These are phyloP conservation scores for Cladorrhinum sp. DNA, from an alignment of 2,329 filamentous ascomycete species.

Conservation along the genomic window DNA sequence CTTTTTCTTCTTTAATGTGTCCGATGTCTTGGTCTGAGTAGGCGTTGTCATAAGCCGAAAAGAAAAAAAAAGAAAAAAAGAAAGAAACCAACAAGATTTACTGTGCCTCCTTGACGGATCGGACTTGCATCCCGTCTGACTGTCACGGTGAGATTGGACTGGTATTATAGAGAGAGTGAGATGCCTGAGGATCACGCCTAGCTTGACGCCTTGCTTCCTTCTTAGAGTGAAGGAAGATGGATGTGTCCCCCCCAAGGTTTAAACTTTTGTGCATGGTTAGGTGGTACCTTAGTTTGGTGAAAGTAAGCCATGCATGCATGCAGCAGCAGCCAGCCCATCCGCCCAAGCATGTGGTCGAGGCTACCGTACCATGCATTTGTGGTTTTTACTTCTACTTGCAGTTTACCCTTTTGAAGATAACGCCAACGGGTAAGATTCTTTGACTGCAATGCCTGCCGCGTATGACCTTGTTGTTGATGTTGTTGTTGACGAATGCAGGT, in stretches of 20 bases:
- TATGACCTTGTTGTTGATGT: constrained; percentile 12
- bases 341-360: no score
- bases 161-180: neutral
- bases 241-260: neutral
- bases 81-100: no score
- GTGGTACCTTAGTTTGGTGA: neutral
- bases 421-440: neutral
- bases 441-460: constrained; percentile 7
- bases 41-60: no score
- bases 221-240: neutral
- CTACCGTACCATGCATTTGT: neutral
- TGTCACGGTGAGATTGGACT: neutral
- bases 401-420: neutral
- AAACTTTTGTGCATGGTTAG: neutral
- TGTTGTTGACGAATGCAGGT: constrained; percentile 4
- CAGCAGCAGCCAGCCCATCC: no score
- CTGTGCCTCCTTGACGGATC: neutral
- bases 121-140: neutral
- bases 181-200: neutral
- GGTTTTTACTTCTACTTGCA: neutral
- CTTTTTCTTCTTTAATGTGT: no score
- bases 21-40: no score
- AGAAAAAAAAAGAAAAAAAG: no score
- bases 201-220: constrained; percentile 6
- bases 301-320: neutral